Base-by-base conservation (phyloP, 1,284 basidiomycete genomes). In the Coniophora puteana region DNA sequence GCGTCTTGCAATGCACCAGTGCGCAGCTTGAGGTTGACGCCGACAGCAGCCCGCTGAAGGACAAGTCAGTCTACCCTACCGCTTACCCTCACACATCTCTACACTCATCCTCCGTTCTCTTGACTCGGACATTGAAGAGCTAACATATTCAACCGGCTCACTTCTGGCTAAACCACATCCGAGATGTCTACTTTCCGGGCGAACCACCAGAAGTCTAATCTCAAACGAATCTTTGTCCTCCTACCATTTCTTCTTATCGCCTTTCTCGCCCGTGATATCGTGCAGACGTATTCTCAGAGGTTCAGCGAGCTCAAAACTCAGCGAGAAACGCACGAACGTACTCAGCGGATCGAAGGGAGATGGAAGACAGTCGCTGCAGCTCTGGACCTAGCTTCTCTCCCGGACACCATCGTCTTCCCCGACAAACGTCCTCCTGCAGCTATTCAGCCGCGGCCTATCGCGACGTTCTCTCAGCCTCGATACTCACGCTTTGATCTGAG, bases 351-450 rank as follows among this genome's bases (percentile, higher is more conserved):
- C 37, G 37, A 46, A 27, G 61, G 62, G 11, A 57, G 59, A 45
- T 63, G 63, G 63, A 40, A 53, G 32, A 48, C 45, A 27, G 51
- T 62, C 11, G 52, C 57, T 13, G 41, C 52, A 10, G 58, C 63
- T 25, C 46, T 63, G 5, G 51, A 48, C 38, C 51, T 63, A 14
- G 44, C 46, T 4, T 46, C 49, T 17, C 43, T 52, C 33, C 40
- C 52, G 14, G 46, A 44, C 14, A 36, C 17, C n/a, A 45, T 41
- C 37, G 17, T 20, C 36, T n/a, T 43, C 36, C 25, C 44, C 11
- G 16, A 31, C 25, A 25, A 13, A 5, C 11, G 33, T 28, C 24
- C 17, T 18, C 26, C 36, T 18, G 18, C 40, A 22, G 3, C n/a
- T n/a, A n/a, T n/a, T 11, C 18, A 5, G 31, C 20, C 36, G 21